These are phyloP conservation scores for Cladobotryum protrusum DNA, from an alignment of 2,329 filamentous ascomycete species.

Conservation along the genomic window DNA sequence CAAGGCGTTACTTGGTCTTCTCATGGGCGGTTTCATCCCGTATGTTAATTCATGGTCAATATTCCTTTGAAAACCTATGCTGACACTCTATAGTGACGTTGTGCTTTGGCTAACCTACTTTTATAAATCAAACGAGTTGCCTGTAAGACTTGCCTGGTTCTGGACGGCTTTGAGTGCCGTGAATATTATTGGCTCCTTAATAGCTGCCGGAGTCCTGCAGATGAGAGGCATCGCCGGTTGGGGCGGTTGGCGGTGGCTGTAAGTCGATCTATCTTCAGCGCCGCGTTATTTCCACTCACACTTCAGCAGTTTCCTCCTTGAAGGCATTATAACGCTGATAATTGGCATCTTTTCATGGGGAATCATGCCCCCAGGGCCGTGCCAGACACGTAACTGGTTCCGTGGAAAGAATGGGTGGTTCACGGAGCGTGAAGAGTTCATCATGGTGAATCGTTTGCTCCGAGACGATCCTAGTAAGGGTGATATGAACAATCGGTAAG, in stretches of 20 bases:
- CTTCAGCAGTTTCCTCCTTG: conserved; percentile 23
- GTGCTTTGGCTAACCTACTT: conserved; percentile 28
- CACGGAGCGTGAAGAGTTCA: conserved; percentile 45
- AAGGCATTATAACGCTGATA: conserved; percentile 38
- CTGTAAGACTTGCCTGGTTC: conserved; percentile 24
- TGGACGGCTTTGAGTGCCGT: conserved; percentile 23
- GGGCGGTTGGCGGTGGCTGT: conserved; percentile 25
- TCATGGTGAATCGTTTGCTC: conserved; percentile 50
- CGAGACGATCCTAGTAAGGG: conserved; percentile 49
- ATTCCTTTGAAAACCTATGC: neutral
- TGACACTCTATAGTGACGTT: conserved; percentile 19
- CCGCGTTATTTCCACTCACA: conserved; percentile 38
- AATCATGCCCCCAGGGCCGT: conserved; percentile 40
- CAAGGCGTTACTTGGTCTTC: conserved; percentile 36
- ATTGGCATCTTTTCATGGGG: conserved; percentile 39
- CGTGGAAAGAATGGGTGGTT: conserved; percentile 52
- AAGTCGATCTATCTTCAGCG: conserved; percentile 12
- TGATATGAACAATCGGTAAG: conserved; percentile 49
- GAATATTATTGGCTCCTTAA: conserved; percentile 21
- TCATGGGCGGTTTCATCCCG: conserved; percentile 57
- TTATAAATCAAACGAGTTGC: conserved; percentile 26
- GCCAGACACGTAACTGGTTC: conserved; percentile 49
- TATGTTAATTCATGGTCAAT: conserved; percentile 8
- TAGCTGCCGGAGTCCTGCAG: conserved; percentile 24
- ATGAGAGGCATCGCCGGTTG: conserved; percentile 25